Evolutionary conservation across 495 filamentous ascomycete species (phyloP).

Genomic region (Achaetomiella virescens): DNA sequence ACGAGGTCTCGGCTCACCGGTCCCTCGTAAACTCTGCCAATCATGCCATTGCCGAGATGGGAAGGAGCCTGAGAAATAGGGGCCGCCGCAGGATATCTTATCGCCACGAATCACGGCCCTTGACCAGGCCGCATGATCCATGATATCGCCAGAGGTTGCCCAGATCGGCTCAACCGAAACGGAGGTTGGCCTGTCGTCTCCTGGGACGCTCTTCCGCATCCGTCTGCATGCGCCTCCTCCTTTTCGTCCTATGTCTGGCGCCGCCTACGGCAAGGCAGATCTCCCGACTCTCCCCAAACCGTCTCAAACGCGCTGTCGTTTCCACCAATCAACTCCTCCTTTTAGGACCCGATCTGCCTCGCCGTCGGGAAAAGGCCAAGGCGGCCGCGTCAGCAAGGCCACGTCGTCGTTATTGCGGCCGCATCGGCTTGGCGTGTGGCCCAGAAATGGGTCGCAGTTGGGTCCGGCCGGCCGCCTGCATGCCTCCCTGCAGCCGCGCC

Average conservation of each 20-base stretch:
- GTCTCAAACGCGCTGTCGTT: neutral
- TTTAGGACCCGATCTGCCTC: constrained; percentile 11
- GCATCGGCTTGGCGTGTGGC: constrained; percentile 2
- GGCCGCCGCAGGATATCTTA: constrained; percentile 6
- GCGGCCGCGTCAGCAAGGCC: constrained; percentile 7
- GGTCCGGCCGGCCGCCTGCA: constrained; percentile 2
- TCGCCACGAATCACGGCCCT: constrained; percentile 5
- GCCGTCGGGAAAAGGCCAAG: constrained; percentile 11
- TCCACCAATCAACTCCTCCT: constrained; percentile 1
- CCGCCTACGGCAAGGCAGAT: constrained; percentile 12
- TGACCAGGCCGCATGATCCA: constrained; percentile 1
- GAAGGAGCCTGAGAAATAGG: constrained; percentile 11
- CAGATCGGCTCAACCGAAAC: neutral
- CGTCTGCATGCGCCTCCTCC: constrained; percentile 9
- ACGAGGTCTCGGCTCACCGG: constrained; percentile 1
- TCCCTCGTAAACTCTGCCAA: constrained; percentile 2
- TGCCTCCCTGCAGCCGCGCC: neutral
- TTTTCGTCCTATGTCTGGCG: constrained; percentile 6
- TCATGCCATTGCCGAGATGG: neutral
- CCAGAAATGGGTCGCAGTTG: constrained; percentile 11
- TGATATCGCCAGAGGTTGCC: constrained; percentile 2
- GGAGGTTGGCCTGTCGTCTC: neutral
- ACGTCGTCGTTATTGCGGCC: neutral
- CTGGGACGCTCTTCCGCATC: constrained; percentile 1
- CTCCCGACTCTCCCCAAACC: neutral